Percentiles rank a stretch among this genome's conserved stretches.
Evolutionary conservation across 345 rosid species (phyloP).

Genomic region (Corchorus olitorius): DNA sequence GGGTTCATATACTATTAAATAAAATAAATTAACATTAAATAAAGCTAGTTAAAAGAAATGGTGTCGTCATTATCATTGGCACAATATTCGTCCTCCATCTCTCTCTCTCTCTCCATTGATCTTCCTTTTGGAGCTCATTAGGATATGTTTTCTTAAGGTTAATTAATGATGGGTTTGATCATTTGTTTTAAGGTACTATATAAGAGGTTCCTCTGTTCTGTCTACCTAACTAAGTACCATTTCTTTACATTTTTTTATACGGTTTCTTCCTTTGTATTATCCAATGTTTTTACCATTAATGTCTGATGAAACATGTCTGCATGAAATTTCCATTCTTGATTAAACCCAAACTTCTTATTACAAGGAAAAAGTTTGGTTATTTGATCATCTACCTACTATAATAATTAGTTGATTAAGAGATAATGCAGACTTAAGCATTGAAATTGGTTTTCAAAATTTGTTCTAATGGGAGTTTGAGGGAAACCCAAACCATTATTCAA

Average conservation of each 20-base stretch:
- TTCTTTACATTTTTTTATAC: too few relatives aligned
- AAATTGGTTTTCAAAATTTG: too few relatives aligned
- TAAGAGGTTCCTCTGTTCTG: not conserved
- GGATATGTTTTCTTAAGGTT: slow-evolving; percentile 1
- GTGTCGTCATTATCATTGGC: slow-evolving; percentile 16
- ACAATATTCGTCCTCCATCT: not conserved
- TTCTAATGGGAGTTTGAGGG: too few relatives aligned
- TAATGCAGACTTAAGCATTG: not conserved
- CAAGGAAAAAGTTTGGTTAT: not conserved
- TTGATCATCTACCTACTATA: not conserved
- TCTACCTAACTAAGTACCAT: too few relatives aligned
- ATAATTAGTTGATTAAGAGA: not conserved
- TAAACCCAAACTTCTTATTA: not conserved
- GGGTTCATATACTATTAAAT: not conserved
- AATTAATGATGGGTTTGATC: not conserved
- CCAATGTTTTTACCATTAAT: not conserved
- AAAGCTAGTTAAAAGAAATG: slow-evolving; percentile 13
- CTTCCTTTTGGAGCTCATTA: not conserved
- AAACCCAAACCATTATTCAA: not conserved
- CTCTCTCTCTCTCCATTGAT: not conserved
- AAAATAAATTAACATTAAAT: not conserved
- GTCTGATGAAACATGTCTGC: not conserved
- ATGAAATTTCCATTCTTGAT: not conserved
- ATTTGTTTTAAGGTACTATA: not conserved
- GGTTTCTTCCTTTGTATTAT: too few relatives aligned